These are phyloP conservation scores for Cystobasidium onofrii DNA, from an alignment of 768 basidiomycete genomes.

Conservation along the genomic window DNA sequence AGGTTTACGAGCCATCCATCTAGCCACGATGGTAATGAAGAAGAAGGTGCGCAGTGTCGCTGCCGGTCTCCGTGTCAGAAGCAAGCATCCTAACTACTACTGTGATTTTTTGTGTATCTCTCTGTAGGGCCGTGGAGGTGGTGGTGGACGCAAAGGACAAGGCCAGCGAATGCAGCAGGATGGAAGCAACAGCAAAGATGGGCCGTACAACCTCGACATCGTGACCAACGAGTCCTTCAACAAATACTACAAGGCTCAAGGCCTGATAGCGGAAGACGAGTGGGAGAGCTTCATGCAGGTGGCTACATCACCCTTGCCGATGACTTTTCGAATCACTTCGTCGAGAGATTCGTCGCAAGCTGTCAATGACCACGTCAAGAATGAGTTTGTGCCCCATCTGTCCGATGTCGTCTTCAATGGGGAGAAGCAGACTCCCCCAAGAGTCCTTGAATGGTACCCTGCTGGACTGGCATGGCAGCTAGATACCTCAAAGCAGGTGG, in stretches of 20 bases:
- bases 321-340: constrained; percentile 80
- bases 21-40: not conserved
- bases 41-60: not conserved
- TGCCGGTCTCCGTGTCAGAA: too few relatives aligned
- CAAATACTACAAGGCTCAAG: constrained; percentile 56
- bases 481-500: constrained; percentile 75
- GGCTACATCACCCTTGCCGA: constrained; percentile 68
- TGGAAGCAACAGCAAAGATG: not conserved
- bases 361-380: constrained; percentile 69
- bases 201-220: not conserved
- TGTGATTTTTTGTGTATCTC: not conserved
- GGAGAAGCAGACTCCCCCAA: constrained; percentile 65
- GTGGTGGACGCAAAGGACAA: not conserved
- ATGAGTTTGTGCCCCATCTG: constrained; percentile 68
- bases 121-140: not conserved
- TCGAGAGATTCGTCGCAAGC: constrained; percentile 48
- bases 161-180: not conserved
- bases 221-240: constrained; percentile 44
- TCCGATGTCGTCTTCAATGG: constrained; percentile 68
- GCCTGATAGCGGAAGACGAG: constrained; percentile 62
- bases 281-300: constrained; percentile 66
- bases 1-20: not conserved
- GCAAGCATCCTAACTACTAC: too few relatives aligned
- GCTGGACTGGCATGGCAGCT: constrained; percentile 94
- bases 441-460: constrained; percentile 87